Evolutionary conservation across 176 grass and related monocot genomes (phyloP).

Genomic region (maize (Zea mays)): DNA sequence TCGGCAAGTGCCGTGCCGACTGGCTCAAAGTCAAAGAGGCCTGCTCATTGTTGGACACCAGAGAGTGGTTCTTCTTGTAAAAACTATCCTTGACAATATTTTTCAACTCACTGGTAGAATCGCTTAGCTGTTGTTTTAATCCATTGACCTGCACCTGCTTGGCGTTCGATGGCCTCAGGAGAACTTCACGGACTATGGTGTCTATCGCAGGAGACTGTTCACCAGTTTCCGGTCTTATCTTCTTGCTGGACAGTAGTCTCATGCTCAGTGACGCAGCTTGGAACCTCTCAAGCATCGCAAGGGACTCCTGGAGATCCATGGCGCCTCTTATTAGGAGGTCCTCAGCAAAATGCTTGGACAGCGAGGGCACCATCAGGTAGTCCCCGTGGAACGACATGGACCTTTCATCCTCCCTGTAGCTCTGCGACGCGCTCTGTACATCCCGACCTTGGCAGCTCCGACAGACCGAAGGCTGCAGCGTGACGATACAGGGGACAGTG

Average conservation of each 20-base stretch:
- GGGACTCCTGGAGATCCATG: constrained; percentile 76
- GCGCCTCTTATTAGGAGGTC: constrained; percentile 70
- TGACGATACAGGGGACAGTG: constrained; percentile 39
- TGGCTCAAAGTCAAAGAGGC: constrained; percentile 48
- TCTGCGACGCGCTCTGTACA: constrained; percentile 21
- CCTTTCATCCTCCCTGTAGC: constrained; percentile 46
- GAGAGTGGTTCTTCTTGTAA: constrained; percentile 52
- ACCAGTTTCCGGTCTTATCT: constrained; percentile 40
- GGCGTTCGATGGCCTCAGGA: constrained; percentile 27
- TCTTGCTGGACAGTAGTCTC: constrained; percentile 31
- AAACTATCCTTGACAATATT: constrained; percentile 62
- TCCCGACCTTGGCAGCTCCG: constrained; percentile 36
- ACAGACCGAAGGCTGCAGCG: constrained; percentile 45
- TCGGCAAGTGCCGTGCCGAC: constrained; percentile 35
- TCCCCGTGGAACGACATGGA: constrained; percentile 43
- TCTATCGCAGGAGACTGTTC: constrained; percentile 30
- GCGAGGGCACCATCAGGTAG: constrained; percentile 44
- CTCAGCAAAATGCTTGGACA: constrained; percentile 62
- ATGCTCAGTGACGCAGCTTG: constrained; percentile 47
- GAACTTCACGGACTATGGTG: constrained; percentile 28
- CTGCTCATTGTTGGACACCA: constrained; percentile 44
- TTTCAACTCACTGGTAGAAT: constrained; percentile 52
- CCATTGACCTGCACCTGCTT: constrained; percentile 36
- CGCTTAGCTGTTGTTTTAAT: constrained; percentile 32
- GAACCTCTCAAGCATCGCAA: constrained; percentile 72